Percentiles rank a stretch among this genome's conserved stretches.
Conservation (phyloP, 345 rosid species). For the Streptanthus diversifolius region DNA sequence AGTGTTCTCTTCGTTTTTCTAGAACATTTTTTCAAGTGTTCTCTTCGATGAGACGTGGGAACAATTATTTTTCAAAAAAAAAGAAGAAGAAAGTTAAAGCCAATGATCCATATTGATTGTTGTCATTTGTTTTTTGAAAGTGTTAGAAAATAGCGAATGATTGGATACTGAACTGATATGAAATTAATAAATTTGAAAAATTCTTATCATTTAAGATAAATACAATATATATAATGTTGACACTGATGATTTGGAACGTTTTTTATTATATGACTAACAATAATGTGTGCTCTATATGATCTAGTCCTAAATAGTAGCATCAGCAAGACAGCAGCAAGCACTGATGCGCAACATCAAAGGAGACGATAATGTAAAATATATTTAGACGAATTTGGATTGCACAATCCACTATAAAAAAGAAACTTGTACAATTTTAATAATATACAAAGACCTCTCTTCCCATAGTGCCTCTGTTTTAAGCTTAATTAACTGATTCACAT, state of each 20-base stretch:
- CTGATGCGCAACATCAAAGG: background rate
- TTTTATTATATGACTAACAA: background rate
- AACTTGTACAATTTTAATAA: background rate
- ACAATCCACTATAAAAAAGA: background rate
- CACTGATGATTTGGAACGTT: background rate
- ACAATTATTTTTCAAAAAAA: too few relatives aligned
- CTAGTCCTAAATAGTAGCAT: background rate
- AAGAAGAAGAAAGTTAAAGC: too few relatives aligned
- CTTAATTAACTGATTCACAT: background rate
- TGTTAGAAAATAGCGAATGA: background rate
- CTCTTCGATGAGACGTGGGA: too few relatives aligned
- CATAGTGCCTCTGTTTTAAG: background rate
- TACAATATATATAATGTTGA: background rate
- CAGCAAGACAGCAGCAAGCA: slow-evolving; percentile 14
- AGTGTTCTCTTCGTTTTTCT: background rate
- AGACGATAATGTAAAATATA: slow-evolving; percentile 9
- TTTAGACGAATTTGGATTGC: slow-evolving; percentile 9
- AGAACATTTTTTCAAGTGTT: too few relatives aligned
- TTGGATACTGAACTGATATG: background rate
- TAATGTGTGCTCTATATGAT: background rate
- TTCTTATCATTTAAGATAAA: background rate
- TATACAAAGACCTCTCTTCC: background rate
- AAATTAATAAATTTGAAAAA: background rate
- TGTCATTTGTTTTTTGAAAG: background rate
- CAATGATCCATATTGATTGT: background rate